Evolutionary conservation across 2,329 filamentous ascomycete genomes (phyloP).

Genomic region (Fusarium duplospermum): DNA sequence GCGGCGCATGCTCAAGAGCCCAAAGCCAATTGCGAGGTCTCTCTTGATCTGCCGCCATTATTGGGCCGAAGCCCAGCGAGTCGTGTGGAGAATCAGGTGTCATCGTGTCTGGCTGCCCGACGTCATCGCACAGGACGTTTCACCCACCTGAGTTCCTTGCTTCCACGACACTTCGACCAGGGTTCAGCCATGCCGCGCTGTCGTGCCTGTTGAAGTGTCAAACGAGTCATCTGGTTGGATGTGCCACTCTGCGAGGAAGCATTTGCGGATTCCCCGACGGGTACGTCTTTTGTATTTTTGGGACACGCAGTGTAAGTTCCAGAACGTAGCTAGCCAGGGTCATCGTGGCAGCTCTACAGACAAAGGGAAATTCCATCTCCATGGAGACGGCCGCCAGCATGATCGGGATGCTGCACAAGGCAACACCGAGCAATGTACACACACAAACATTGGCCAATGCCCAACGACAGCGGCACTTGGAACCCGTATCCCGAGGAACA

Average conservation of each 20-base stretch:
- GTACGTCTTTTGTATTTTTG: conserved; percentile 10
- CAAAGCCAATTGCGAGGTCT: not conserved
- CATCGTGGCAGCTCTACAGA: conserved; percentile 3
- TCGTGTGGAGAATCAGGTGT: conserved; percentile 20
- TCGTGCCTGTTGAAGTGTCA: not conserved
- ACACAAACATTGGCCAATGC: conserved; percentile 4
- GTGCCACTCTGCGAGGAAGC: not conserved
- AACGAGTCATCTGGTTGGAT: not conserved
- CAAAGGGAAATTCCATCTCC: conserved; percentile 10
- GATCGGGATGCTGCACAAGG: not conserved
- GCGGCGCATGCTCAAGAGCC: conserved; percentile 9
- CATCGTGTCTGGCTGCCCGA: conserved; percentile 22
- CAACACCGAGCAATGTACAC: not conserved
- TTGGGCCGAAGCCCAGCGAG: conserved; percentile 20
- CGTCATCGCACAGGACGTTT: conserved; percentile 41
- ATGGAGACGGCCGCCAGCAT: conserved; percentile 3
- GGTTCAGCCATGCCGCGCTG: conserved; percentile 11
- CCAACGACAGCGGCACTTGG: conserved; percentile 1
- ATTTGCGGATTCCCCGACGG: not conserved
- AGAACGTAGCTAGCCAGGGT: not conserved
- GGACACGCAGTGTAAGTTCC: conserved; percentile 10
- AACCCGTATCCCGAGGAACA: not conserved
- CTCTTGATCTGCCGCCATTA: not conserved
- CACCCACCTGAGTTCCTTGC: conserved; percentile 32
- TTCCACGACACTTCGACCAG: conserved; percentile 21